These are phyloP conservation scores for Aspergillus brasiliensis DNA, from an alignment of 2,329 filamentous ascomycete genomes.

Conservation along the genomic window DNA sequence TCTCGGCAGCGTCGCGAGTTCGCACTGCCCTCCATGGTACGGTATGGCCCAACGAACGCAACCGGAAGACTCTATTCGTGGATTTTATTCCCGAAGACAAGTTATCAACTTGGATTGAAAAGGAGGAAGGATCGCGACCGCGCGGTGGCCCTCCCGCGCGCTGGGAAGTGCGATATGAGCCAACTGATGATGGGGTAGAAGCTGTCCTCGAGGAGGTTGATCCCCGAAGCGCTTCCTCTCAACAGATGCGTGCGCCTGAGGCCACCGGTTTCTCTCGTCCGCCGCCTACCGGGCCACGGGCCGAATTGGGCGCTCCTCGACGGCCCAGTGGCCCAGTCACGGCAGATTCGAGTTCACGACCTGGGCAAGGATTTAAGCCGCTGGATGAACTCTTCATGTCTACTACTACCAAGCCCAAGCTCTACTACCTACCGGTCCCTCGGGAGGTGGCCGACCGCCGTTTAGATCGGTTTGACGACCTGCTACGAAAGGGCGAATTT, in stretches of 20 bases:
- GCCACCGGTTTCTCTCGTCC: constrained; percentile 23
- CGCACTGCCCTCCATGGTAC: constrained; percentile 74
- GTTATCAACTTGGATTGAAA: constrained; percentile 72
- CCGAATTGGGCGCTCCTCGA: constrained; percentile 24
- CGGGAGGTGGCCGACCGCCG: constrained; percentile 66
- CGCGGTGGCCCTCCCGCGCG: constrained; percentile 49
- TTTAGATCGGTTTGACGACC: constrained; percentile 59
- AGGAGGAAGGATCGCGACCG: constrained; percentile 59
- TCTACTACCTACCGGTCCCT: constrained; percentile 68
- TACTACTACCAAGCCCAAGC: constrained; percentile 63
- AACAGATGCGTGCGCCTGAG: constrained; percentile 14
- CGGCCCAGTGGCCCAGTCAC: constrained; percentile 29
- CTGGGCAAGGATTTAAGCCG: constrained; percentile 53
- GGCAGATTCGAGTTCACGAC: constrained; percentile 21
- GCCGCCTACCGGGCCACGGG: constrained; percentile 29
- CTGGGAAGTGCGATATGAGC: constrained; percentile 75
- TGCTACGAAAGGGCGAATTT: constrained; percentile 42
- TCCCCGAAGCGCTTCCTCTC: constrained; percentile 21
- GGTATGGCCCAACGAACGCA: constrained; percentile 85
- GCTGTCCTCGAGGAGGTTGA: constrained; percentile 59
- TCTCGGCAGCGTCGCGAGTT: constrained; percentile 73
- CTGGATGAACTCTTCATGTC: constrained; percentile 63
- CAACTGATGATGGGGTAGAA: constrained; percentile 58
- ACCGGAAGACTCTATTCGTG: constrained; percentile 79
- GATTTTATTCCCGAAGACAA: constrained; percentile 84